A percentile compares a stretch with the other conserved stretches of the same genome.
Conservation (phyloP, 139 green algal species). For the Micromonas pusilla region DNA sequence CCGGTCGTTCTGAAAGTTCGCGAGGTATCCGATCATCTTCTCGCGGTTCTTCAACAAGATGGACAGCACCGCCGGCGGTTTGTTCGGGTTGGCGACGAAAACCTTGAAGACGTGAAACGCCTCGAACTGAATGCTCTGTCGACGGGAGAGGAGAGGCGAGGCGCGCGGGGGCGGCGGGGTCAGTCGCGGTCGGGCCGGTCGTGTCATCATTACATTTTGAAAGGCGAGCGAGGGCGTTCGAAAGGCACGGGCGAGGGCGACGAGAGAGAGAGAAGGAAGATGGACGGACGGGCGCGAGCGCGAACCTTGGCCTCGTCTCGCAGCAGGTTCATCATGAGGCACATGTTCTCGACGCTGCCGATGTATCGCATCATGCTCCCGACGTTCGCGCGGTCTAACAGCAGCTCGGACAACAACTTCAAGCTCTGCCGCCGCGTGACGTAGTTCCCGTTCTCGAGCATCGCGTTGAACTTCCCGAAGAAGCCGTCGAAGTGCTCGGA, state of each 20-base stretch:
- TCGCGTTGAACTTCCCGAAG: constrained; percentile 2
- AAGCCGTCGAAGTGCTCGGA: constrained; percentile 2
- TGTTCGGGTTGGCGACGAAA: constrained; percentile 91
- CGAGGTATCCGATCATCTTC: constrained; percentile 15
- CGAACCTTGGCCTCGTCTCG: constrained; percentile 35
- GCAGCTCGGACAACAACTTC: not conserved
- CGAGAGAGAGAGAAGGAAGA: no score
- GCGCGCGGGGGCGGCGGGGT: no score
- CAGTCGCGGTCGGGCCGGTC: no score
- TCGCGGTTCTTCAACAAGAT: constrained; percentile 16
- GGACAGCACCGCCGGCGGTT: constrained; percentile 60
- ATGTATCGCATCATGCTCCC: constrained; percentile 7
- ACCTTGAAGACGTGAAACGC: constrained; percentile 97
- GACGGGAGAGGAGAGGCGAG: no score
- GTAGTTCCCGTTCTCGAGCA: constrained; percentile 25
- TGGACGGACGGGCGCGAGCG: no score
- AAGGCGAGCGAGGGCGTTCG: no score
- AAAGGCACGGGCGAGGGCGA: no score
- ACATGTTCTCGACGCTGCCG: constrained; percentile 10
- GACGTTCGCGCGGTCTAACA: constrained; percentile 15
- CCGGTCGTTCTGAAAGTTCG: constrained; percentile 4
- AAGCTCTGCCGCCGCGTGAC: constrained; percentile 10
- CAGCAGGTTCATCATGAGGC: constrained; percentile 23
- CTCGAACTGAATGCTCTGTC: constrained; percentile 92
- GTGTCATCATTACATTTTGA: no score